These are phyloP conservation scores for Lasiodiplodia citricola DNA, from an alignment of 2,329 filamentous ascomycete genomes.

Conservation along the genomic window DNA sequence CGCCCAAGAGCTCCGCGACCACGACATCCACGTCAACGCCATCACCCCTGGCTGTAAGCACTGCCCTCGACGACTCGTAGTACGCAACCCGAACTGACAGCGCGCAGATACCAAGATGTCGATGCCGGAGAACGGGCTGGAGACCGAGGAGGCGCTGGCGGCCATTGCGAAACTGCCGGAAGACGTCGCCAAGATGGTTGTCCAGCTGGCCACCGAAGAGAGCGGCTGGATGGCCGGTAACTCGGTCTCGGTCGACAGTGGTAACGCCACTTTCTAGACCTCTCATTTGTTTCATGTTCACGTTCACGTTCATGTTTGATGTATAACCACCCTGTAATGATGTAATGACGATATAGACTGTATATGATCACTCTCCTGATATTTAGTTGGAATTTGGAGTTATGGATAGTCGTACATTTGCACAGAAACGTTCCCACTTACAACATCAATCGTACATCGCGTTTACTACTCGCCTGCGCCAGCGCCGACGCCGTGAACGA, in stretches of 20 bases:
- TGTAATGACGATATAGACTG: conserved; percentile 22
- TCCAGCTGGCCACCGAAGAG: conserved; percentile 55
- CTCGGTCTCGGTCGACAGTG: conserved; percentile 49
- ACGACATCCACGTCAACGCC: conserved; percentile 59
- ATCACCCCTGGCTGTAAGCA: conserved; percentile 58
- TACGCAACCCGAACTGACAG: conserved; percentile 11
- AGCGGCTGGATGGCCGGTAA: conserved; percentile 50
- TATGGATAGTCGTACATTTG: conserved; percentile 21
- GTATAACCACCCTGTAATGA: conserved; percentile 21
- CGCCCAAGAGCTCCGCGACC: conserved; percentile 56
- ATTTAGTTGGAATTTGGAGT: conserved; percentile 6
- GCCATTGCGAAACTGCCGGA: conserved; percentile 30
- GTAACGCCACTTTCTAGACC: conserved; percentile 35
- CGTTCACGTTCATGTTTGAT: conserved; percentile 30
- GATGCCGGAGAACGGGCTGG: conserved; percentile 33
- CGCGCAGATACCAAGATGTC: conserved; percentile 35
- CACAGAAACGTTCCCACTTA: conserved; percentile 10
- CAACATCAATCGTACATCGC: conserved; percentile 21
- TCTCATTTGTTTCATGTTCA: background rate
- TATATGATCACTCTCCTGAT: conserved; percentile 13
- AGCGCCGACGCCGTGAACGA: background rate
- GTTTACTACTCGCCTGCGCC: conserved; percentile 15
- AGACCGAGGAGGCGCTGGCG: conserved; percentile 13
- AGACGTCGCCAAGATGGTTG: conserved; percentile 45
- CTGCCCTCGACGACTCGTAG: conserved; percentile 3